Conservation (phyloP, 306 rosid genomes). For the Senna tora region DNA sequence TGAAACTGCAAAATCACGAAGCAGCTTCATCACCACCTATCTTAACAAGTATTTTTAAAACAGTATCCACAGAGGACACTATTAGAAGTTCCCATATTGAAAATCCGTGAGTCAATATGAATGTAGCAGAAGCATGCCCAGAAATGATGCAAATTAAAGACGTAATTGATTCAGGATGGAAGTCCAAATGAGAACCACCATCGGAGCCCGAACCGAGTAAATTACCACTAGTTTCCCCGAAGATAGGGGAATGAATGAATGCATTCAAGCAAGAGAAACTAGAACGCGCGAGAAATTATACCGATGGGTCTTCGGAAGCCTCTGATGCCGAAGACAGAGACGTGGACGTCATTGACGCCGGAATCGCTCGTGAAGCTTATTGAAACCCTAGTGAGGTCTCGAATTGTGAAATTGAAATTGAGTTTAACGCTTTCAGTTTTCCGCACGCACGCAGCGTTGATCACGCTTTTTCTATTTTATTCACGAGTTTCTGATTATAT, state of each 20-base stretch:
- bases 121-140: too few relatives aligned
- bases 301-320: conserved; percentile 46
- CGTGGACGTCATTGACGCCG: conserved; percentile 63
- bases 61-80: neutral
- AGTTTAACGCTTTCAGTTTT: conserved; percentile 36
- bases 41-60: neutral
- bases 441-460: conserved; percentile 28
- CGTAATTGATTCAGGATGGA: neutral
- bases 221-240: neutral
- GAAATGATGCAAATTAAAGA: neutral
- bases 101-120: too few relatives aligned
- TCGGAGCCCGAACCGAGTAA: neutral
- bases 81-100: neutral
- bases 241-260: too few relatives aligned
- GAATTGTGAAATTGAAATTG: conserved; percentile 27
- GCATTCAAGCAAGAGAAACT: too few relatives aligned
- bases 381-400: conserved; percentile 58
- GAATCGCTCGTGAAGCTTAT: conserved; percentile 37
- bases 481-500: too few relatives aligned
- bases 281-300: conserved; percentile 12
- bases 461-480: neutral
- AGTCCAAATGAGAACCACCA: neutral
- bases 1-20: neutral
- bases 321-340: conserved; percentile 56
- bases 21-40: conserved; percentile 1